phyloP scores from a whole-genome alignment of 208 protist genomes.

The Leishmania lainsoni region DNA sequence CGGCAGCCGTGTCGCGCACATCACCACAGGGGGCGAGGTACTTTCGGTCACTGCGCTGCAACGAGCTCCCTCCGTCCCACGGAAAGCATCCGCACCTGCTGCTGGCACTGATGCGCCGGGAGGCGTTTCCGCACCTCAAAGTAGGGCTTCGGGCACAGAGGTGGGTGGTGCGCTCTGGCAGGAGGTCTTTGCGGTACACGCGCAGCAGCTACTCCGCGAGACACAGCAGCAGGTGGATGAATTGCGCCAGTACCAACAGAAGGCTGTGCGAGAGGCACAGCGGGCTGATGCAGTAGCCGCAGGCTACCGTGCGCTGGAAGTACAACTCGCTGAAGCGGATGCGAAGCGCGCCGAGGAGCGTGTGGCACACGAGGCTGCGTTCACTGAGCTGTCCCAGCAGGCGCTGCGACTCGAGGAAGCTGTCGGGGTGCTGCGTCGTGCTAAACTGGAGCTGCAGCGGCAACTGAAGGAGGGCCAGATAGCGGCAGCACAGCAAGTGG shows the following conservation, averaged over 20 bases:
- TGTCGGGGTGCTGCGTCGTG: slow-evolving; percentile 10
- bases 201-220: slow-evolving; percentile 21
- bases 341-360: neutral
- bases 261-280: slow-evolving; percentile 6
- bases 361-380: neutral
- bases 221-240: slow-evolving; percentile 26
- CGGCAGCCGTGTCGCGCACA: neutral
- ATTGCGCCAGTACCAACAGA: slow-evolving; percentile 11
- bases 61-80: neutral
- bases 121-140: neutral
- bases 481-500: neutral
- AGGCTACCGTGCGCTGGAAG: slow-evolving; percentile 2
- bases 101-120: neutral
- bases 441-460: slow-evolving; percentile 2
- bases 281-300: slow-evolving; percentile 11
- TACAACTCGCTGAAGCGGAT: slow-evolving; percentile 3
- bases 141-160: neutral
- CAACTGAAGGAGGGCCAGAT: neutral
- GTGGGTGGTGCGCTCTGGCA: slow-evolving; percentile 17
- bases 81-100: neutral
- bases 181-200: slow-evolving; percentile 12
- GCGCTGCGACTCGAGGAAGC: slow-evolving; percentile 23
- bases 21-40: neutral
- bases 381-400: slow-evolving; percentile 14
- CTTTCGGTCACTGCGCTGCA: neutral